phyloP scores from a whole-genome alignment of 805 yeast genomes.

The Kodamaea nitidulidarum region DNA sequence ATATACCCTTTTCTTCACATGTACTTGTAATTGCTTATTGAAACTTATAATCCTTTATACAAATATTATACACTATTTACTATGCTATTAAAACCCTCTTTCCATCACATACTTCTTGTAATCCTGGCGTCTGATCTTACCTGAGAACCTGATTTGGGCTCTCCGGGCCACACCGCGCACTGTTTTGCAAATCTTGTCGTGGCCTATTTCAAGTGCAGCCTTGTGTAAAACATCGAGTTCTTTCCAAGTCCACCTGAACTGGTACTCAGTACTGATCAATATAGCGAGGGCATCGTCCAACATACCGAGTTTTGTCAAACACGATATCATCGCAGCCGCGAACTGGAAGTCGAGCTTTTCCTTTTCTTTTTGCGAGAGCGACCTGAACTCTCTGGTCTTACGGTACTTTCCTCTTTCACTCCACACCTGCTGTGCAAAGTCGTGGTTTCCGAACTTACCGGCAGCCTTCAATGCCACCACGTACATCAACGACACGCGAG shows the following conservation, averaged over 20 bases:
- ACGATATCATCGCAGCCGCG: slow-evolving; percentile 65
- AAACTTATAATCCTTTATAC: slow-evolving; percentile 3
- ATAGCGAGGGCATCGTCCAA: slow-evolving; percentile 69
- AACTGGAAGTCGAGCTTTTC: slow-evolving; percentile 57
- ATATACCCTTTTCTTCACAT: not conserved
- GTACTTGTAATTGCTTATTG: not conserved
- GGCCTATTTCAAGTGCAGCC: slow-evolving; percentile 31
- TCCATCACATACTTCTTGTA: slow-evolving; percentile 29
- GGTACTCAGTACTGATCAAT: slow-evolving; percentile 60
- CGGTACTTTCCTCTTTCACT: slow-evolving; percentile 73
- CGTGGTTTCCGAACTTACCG: slow-evolving; percentile 46
- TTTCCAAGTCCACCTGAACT: slow-evolving; percentile 64
- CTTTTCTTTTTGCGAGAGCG: slow-evolving; percentile 31
- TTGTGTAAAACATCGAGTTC: slow-evolving; percentile 27
- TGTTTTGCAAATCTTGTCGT: slow-evolving; percentile 25
- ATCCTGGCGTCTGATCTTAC: slow-evolving; percentile 36
- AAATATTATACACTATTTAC: slow-evolving; percentile 3
- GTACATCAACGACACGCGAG: slow-evolving; percentile 46
- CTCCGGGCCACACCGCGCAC: slow-evolving; percentile 32
- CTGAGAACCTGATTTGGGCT: slow-evolving; percentile 35
- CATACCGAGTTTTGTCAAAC: slow-evolving; percentile 52
- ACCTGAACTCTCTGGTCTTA: slow-evolving; percentile 47
- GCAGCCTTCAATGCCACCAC: slow-evolving; percentile 66
- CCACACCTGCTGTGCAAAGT: slow-evolving; percentile 69
- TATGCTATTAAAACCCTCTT: slow-evolving; percentile 24